Conservation (phyloP, 1,284 basidiomycete genomes). For the Sphagnurus paluster region DNA sequence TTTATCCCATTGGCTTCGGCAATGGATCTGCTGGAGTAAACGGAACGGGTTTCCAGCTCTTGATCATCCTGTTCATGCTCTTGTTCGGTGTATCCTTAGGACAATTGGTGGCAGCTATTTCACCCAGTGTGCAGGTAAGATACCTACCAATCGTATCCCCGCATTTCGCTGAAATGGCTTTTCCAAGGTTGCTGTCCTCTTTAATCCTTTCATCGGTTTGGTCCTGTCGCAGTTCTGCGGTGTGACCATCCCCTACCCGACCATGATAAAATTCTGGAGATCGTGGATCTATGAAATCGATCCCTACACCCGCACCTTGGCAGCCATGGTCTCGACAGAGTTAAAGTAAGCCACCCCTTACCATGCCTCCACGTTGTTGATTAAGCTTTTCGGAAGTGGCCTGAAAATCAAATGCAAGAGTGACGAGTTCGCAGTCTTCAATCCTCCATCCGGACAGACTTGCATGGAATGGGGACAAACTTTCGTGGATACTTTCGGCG, state of each 20-base stretch:
- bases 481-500: conserved; percentile 65
- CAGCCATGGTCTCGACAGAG: conserved; percentile 78
- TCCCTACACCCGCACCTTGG: conserved; percentile 74
- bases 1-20: conserved; percentile 75
- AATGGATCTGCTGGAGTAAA: conserved; percentile 58
- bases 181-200: conserved; percentile 72
- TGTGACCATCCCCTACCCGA: conserved; percentile 77
- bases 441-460: conserved; percentile 74
- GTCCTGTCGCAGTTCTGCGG: conserved; percentile 76
- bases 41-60: conserved; percentile 76
- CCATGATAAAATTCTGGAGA: conserved; percentile 72
- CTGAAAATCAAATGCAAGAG: conserved; percentile 65
- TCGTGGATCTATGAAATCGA: conserved; percentile 73
- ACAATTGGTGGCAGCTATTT: conserved; percentile 74
- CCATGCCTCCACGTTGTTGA: background rate
- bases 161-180: background rate
- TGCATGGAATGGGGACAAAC: conserved; percentile 71
- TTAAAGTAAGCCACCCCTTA: conserved; percentile 59
- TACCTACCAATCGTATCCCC: background rate
- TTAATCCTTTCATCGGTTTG: conserved; percentile 77
- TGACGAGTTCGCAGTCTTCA: conserved; percentile 69
- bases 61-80: conserved; percentile 72
- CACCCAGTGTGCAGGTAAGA: conserved; percentile 67
- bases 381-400: conserved; percentile 43
- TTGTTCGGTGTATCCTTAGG: conserved; percentile 82